A percentile compares a stretch with the other conserved stretches of the same genome.
Evolutionary conservation across 164 flowering plant genomes (phyloP).

Genomic region (Kingdonia uniflora): DNA sequence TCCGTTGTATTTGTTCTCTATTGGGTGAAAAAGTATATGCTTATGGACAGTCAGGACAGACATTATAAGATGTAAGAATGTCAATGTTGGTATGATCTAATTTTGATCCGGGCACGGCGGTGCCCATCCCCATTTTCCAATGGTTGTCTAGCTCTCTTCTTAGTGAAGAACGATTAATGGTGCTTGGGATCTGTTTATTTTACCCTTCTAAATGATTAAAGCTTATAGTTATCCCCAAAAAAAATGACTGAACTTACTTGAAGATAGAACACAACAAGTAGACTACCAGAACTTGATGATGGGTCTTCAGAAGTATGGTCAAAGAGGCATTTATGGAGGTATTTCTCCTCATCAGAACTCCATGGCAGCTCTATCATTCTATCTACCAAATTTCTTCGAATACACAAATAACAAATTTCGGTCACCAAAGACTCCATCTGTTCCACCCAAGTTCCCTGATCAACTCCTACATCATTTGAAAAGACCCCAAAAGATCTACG

Average conservation of each 20-base stretch:
- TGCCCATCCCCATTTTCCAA: too few species aligned
- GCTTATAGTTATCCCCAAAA: not conserved
- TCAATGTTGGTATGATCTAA: too few species aligned
- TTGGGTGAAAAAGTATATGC: too few species aligned
- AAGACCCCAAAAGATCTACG: slow-evolving; percentile 20
- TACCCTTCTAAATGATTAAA: too few species aligned
- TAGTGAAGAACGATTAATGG: too few species aligned
- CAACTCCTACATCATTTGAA: slow-evolving; percentile 19
- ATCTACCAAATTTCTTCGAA: slow-evolving; percentile 70
- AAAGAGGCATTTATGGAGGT: slow-evolving; percentile 67
- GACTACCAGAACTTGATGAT: slow-evolving; percentile 57
- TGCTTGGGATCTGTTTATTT: too few species aligned
- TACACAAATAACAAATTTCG: slow-evolving; percentile 82
- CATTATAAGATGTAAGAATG: too few species aligned
- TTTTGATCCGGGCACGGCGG: too few species aligned
- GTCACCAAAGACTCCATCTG: slow-evolving; percentile 70
- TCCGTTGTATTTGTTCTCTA: too few species aligned
- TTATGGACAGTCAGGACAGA: too few species aligned
- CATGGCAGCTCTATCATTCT: slow-evolving; percentile 93
- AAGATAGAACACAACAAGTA: slow-evolving; percentile 83
- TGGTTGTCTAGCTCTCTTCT: too few species aligned
- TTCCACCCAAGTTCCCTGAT: slow-evolving; percentile 32
- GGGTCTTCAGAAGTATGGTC: slow-evolving; percentile 62
- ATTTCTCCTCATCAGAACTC: slow-evolving; percentile 82
- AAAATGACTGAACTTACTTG: slow-evolving; percentile 41